Evolutionary conservation across 768 basidiomycete species (phyloP), one percentile per base, ranked within the genome.

Genomic region (Steccherinum ochraceum): DNA sequence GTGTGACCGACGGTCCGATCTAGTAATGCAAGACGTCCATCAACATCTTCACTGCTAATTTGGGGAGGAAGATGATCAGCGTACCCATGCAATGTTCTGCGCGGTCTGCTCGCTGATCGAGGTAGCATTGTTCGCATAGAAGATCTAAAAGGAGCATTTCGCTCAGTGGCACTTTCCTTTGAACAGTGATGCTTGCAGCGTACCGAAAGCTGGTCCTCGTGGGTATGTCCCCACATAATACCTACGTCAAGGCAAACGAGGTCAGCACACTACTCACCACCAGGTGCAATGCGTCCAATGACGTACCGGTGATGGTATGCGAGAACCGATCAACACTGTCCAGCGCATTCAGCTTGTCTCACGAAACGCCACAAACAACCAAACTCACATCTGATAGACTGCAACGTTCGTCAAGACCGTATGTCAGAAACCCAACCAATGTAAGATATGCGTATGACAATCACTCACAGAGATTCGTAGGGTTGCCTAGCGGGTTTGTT

Each of bases 221-320:
- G 86, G 0, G 81, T 79, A 58, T 89, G 88, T 4, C 87, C 87
- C 61, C 73, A 89, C 71, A 89, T 87, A n/a, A 88, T 79, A 56
- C 78, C 84, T 82, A 49, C 35, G 46, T 60, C 55, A 21, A 40
- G 40, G 46, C 39, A 23, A 45, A 48, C 41, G 18, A 43, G 21
- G 16, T 43, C 18, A 56, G 58, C 55, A 52, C 52, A 40, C 55
- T 16, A 18, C 24, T 45, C 5, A 40, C 40, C n/a, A n/a, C n/a
- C n/a, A n/a, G 20, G 50, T 16, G 27, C 21, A 12, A 20, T 13
- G 11, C 13, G 19, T 40, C 13, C 41, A 16, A 45, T n/a, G 40
- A 73, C 83, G 40, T 48, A 85, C 83, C 83, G 41, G 84, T 82
- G 54, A 88, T 84, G 49, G 87, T 85, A 58, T 88, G 86, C 5